Conservation (phyloP, 257 asterid species). For the Solanum sparsipilum region DNA sequence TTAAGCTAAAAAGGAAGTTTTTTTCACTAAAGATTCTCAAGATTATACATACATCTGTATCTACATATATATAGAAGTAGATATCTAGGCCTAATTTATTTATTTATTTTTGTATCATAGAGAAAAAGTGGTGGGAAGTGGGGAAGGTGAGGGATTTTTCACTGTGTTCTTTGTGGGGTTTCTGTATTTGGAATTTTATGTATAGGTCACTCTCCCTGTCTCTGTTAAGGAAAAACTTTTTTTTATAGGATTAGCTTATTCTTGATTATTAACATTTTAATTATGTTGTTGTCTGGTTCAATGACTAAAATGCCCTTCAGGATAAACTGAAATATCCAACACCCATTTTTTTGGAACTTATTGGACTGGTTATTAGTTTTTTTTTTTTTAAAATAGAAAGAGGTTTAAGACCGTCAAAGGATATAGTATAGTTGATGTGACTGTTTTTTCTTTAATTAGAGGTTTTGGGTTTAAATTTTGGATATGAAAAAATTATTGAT, state of each 20-base stretch:
- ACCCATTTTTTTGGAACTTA: not conserved
- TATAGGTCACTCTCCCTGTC: constrained; percentile 27
- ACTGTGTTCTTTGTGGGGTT: not conserved
- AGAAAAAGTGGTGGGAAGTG: not conserved
- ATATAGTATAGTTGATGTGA: too few relatives aligned
- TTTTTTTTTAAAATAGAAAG: too few relatives aligned
- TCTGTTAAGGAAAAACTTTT: constrained; percentile 23
- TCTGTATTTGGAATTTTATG: constrained; percentile 6
- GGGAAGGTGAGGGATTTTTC: not conserved
- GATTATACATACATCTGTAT: not conserved
- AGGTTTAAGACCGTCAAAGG: too few relatives aligned
- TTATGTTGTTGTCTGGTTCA: not conserved
- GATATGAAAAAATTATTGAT: too few relatives aligned
- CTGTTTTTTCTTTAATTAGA: too few relatives aligned
- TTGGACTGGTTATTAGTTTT: not conserved
- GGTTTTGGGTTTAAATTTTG: rapidly evolving
- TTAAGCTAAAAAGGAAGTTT: not conserved
- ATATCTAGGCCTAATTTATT: not conserved
- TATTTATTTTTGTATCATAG: not conserved
- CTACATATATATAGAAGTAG: not conserved
- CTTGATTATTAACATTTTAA: not conserved
- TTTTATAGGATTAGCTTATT: constrained; percentile 2
- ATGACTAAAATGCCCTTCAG: constrained; percentile 11
- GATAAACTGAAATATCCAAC: not conserved
- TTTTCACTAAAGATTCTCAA: not conserved